A percentile compares a stretch with the other conserved stretches of the same genome.
These are phyloP conservation scores for Stagonosporopsis vannaccii DNA, from an alignment of 2,329 filamentous ascomycete genomes.

Conservation along the genomic window DNA sequence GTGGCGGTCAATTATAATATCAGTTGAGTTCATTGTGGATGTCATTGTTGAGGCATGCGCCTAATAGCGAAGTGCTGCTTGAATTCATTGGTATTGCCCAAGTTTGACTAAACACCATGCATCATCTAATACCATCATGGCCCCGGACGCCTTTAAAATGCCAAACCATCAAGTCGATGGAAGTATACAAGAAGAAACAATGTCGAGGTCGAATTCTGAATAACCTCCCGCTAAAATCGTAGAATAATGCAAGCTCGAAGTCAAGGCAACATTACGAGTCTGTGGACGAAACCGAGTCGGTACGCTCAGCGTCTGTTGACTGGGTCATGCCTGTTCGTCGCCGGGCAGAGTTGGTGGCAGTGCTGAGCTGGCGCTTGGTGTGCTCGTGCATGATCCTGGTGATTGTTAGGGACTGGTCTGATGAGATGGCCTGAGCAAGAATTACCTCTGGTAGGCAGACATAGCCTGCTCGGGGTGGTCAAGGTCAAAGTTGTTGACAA, in stretches of 20 bases:
- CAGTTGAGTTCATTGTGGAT: background rate
- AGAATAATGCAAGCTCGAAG: background rate
- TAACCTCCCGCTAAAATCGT: conserved; percentile 11
- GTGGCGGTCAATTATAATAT: background rate
- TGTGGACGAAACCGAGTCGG: conserved; percentile 30
- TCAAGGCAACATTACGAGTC: conserved; percentile 15
- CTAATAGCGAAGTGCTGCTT: conserved; percentile 5
- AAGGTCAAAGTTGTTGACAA: conserved; percentile 54
- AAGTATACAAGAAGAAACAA: background rate
- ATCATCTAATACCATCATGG: background rate
- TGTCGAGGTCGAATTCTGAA: conserved; percentile 2
- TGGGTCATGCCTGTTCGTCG: conserved; percentile 41
- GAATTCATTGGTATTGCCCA: conserved; percentile 2
- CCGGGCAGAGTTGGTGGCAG: conserved; percentile 55
- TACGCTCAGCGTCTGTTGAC: conserved; percentile 6
- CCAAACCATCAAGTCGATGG: conserved; percentile 6
- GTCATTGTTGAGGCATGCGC: background rate
- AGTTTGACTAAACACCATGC: conserved; percentile 5
- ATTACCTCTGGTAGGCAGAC: conserved; percentile 55
- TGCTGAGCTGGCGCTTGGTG: conserved; percentile 58
- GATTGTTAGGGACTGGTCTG: conserved; percentile 15
- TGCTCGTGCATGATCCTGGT: conserved; percentile 59
- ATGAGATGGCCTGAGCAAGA: background rate
- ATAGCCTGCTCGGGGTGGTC: conserved; percentile 50
- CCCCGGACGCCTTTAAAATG: conserved; percentile 6